Conservation (phyloP, 108 stramenopile genomes). For the Discostella stelligeroides region DNA sequence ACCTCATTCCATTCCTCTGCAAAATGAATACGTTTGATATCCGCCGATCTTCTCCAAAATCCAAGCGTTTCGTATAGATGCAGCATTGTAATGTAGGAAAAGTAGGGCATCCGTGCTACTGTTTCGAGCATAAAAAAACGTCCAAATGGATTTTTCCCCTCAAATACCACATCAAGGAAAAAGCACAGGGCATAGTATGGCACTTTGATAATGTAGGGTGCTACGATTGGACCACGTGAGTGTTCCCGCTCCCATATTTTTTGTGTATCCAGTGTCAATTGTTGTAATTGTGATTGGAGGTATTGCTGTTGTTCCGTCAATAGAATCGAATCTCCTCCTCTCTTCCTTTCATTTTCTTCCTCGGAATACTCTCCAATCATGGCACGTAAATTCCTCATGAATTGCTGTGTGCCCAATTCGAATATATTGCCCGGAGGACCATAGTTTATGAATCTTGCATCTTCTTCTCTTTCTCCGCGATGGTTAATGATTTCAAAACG, state of each 20-base stretch:
- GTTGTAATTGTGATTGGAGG: constrained; percentile 43
- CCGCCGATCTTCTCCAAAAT: constrained; percentile 75
- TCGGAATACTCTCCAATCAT: constrained; percentile 66
- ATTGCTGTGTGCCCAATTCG: constrained; percentile 57
- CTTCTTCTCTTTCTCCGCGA: constrained; percentile 5
- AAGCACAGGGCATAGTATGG: constrained; percentile 61
- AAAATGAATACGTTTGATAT: constrained; percentile 86
- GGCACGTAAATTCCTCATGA: constrained; percentile 61
- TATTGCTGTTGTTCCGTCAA: constrained; percentile 44
- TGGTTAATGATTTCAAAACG: constrained; percentile 15
- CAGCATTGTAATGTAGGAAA: constrained; percentile 88
- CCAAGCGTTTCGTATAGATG: constrained; percentile 93
- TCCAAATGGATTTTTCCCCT: constrained; percentile 55
- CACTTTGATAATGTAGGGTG: constrained; percentile 61
- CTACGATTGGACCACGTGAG: constrained; percentile 45
- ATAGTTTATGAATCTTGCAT: constrained; percentile 47
- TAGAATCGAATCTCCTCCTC: constrained; percentile 11
- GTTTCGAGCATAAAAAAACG: constrained; percentile 88
- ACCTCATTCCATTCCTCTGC: constrained; percentile 86
- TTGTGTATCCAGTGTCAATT: constrained; percentile 53
- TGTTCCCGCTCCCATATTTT: constrained; percentile 68
- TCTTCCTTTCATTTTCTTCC: no score
- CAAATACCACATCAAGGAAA: constrained; percentile 68
- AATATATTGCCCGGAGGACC: constrained; percentile 65
- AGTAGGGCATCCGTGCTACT: constrained; percentile 92